Evolutionary conservation across 1,139 yeast species (phyloP).

Genomic region (Wickerhamiella pararugosa): DNA sequence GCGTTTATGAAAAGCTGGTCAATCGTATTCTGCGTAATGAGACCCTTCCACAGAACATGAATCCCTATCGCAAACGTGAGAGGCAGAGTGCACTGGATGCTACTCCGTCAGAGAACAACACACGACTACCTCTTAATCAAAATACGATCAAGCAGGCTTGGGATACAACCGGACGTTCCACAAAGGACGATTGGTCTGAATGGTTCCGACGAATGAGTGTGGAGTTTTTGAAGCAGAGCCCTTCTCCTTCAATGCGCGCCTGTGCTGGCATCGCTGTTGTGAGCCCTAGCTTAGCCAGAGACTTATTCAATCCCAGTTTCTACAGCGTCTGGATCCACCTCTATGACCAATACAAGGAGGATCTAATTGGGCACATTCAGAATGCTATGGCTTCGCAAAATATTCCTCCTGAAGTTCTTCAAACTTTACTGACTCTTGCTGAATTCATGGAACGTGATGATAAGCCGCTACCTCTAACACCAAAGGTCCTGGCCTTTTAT

Average conservation of each 20-base stretch:
- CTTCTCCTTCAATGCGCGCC: slow-evolving; percentile 88
- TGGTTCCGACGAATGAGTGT: slow-evolving; percentile 85
- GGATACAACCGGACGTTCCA: slow-evolving; percentile 82
- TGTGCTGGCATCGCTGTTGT: slow-evolving; percentile 85
- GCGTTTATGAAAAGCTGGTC: slow-evolving; percentile 69
- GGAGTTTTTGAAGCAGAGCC: slow-evolving; percentile 78
- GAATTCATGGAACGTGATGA: slow-evolving; percentile 98
- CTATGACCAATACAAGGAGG: slow-evolving; percentile 85
- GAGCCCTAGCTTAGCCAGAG: slow-evolving; percentile 79
- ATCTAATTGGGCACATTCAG: slow-evolving; percentile 71
- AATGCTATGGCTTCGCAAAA: slow-evolving; percentile 79
- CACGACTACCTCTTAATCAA: slow-evolving; percentile 69
- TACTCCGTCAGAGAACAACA: slow-evolving; percentile 50
- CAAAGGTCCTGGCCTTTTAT: slow-evolving; percentile 75
- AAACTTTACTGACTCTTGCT: slow-evolving; percentile 72
- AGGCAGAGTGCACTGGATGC: slow-evolving; percentile 36
- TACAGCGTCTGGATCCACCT: slow-evolving; percentile 93
- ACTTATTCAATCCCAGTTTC: slow-evolving; percentile 85
- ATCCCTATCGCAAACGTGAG: slow-evolving; percentile 36
- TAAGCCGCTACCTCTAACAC: slow-evolving; percentile 80
- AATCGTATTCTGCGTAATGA: slow-evolving; percentile 73
- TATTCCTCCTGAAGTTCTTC: slow-evolving; percentile 92
- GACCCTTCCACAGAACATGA: slow-evolving; percentile 65
- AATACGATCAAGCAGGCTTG: slow-evolving; percentile 67
- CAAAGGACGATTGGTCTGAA: slow-evolving; percentile 95